Conservation (phyloP, 108 stramenopile genomes). For the Nitzschia palea region DNA sequence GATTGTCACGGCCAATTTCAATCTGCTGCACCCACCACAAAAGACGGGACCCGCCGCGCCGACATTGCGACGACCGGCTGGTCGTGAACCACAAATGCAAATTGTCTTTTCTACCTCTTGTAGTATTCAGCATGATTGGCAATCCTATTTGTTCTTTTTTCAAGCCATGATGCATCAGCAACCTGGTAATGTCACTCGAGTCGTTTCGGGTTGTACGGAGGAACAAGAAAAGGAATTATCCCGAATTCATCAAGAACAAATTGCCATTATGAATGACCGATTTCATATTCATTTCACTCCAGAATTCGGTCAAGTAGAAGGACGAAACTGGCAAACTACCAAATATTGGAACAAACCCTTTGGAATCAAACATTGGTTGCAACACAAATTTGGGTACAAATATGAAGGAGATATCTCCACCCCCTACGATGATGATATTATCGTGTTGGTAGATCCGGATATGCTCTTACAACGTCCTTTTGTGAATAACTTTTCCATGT, state of each 20-base stretch:
- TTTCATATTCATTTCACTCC: constrained; percentile 81
- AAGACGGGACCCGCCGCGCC: neutral
- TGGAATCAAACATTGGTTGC: constrained; percentile 80
- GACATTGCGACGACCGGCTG: neutral
- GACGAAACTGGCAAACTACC: constrained; percentile 33
- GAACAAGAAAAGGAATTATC: constrained; percentile 34
- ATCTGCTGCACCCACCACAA: neutral
- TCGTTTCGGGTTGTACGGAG: constrained; percentile 70
- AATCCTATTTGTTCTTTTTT: constrained; percentile 83
- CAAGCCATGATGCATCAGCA: constrained; percentile 61
- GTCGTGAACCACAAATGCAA: constrained; percentile 8
- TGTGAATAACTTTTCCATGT: constrained; percentile 52
- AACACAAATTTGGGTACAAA: constrained; percentile 28
- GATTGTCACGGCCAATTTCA: neutral
- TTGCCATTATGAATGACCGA: constrained; percentile 37
- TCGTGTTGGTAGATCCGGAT: constrained; percentile 93
- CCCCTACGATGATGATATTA: constrained; percentile 36
- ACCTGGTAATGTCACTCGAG: constrained; percentile 80
- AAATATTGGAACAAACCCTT: constrained; percentile 93
- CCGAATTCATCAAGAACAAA: constrained; percentile 35
- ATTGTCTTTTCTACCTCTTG: constrained; percentile 84
- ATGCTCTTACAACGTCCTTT: constrained; percentile 86
- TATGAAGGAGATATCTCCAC: constrained; percentile 12
- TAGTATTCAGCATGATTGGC: constrained; percentile 79
- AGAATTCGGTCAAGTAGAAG: constrained; percentile 29